Conservation (phyloP, 495 filamentous ascomycete species). For the Astrothelium macrocarpum region DNA sequence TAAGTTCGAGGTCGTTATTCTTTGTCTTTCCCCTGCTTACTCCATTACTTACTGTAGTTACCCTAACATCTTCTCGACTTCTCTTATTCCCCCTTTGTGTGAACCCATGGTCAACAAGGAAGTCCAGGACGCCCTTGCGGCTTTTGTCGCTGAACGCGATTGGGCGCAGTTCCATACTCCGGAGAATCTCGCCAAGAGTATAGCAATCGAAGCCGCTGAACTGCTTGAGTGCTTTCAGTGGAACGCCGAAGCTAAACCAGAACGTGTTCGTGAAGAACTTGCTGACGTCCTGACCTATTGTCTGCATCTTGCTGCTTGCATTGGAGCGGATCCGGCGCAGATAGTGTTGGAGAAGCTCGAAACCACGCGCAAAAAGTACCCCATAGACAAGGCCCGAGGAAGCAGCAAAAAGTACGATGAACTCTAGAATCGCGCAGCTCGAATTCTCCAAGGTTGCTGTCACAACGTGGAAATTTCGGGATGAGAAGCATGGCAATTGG, state of each 20-base stretch:
- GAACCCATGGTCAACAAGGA: slow-evolving; percentile 9
- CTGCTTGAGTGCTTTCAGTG: slow-evolving; percentile 19
- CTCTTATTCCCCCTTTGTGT: no score
- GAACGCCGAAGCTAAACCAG: slow-evolving; percentile 13
- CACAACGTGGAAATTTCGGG: slow-evolving; percentile 9
- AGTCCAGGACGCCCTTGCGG: slow-evolving; percentile 8
- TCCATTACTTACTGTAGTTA: no score
- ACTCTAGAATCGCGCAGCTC: slow-evolving; percentile 12
- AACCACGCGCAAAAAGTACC: slow-evolving; percentile 18
- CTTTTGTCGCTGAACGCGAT: slow-evolving; percentile 18
- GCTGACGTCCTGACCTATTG: slow-evolving; percentile 19
- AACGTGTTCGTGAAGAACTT: slow-evolving; percentile 18
- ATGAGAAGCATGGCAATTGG: slow-evolving; percentile 16
- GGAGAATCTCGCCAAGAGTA: slow-evolving; percentile 17
- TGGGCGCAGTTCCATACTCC: slow-evolving; percentile 18
- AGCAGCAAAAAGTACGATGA: slow-evolving; percentile 16
- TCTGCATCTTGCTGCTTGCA: slow-evolving; percentile 14
- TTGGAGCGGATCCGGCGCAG: slow-evolving; percentile 15
- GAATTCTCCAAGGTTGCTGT: slow-evolving; percentile 15
- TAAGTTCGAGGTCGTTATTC: no score
- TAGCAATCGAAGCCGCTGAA: slow-evolving; percentile 16
- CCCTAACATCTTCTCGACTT: no score
- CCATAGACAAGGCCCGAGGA: slow-evolving; percentile 15
- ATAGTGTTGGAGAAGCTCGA: slow-evolving; percentile 17
- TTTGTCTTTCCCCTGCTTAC: no score